Conservation (phyloP, 1,284 basidiomycete genomes). For the Moesziomyces parantarcticus region DNA sequence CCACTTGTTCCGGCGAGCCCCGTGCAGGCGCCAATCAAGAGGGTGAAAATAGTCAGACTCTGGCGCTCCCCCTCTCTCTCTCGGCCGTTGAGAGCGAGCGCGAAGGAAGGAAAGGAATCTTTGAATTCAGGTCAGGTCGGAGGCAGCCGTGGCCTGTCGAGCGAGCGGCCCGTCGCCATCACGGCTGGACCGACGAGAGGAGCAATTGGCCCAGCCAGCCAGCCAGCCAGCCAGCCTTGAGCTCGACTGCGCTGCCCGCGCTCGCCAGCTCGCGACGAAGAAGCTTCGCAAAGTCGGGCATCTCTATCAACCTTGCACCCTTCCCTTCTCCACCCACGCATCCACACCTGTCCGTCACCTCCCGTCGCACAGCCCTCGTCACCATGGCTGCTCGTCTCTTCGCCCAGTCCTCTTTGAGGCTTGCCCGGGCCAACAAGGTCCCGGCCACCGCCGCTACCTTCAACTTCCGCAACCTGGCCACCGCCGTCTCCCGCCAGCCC, state of each 20-base stretch:
- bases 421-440: constrained; percentile 47
- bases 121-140: constrained; percentile 2
- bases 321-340: constrained; percentile 11
- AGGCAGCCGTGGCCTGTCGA: neutral
- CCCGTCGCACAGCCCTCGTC: constrained; percentile 35
- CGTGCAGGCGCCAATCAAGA: constrained; percentile 21
- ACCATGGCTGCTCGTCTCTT: constrained; percentile 55
- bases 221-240: neutral
- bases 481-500: constrained; percentile 53
- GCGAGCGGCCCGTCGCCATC: constrained; percentile 9
- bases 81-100: constrained; percentile 2
- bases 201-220: no score
- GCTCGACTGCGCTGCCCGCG: neutral
- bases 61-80: neutral
- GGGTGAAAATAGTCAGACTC: constrained; percentile 26
- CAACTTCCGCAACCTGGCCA: constrained; percentile 51
- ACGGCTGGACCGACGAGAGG: no score
- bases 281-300: constrained; percentile 11
- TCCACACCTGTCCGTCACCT: neutral
- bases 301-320: constrained; percentile 3
- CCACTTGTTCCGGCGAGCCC: constrained; percentile 5
- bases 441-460: constrained; percentile 45
- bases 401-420: constrained; percentile 52
- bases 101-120: constrained; percentile 27
- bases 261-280: neutral